These are phyloP conservation scores for Yamadazyma philogaea DNA, from an alignment of 805 yeast species.

Conservation along the genomic window DNA sequence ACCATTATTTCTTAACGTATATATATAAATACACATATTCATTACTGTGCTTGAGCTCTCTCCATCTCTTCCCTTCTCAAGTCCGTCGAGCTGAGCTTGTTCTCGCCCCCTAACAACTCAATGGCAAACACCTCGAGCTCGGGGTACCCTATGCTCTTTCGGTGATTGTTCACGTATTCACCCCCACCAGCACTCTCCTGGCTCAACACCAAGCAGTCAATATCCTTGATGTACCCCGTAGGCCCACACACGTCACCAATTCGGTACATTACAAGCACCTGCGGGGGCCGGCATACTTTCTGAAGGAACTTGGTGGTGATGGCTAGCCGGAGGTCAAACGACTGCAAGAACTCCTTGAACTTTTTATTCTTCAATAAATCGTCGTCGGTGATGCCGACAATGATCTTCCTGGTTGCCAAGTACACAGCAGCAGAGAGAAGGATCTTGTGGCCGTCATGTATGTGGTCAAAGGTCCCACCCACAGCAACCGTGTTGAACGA, in stretches of 20 bases:
- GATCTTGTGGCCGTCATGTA: conserved; percentile 94
- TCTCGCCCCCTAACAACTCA: conserved; percentile 60
- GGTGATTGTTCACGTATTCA: conserved; percentile 59
- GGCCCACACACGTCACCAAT: conserved; percentile 93
- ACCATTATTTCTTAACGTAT: not conserved
- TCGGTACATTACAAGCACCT: conserved; percentile 52
- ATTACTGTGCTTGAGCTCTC: not conserved
- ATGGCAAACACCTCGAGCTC: conserved; percentile 38
- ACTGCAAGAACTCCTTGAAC: conserved; percentile 60
- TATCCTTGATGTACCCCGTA: conserved; percentile 68
- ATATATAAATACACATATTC: not conserved
- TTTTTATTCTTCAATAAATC: conserved; percentile 72
- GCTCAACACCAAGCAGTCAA: conserved; percentile 79
- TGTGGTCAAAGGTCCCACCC: conserved; percentile 96
- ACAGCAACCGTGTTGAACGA: conserved; percentile 47
- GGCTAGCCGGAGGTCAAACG: conserved; percentile 49
- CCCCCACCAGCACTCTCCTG: conserved; percentile 80
- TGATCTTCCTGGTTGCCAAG: conserved; percentile 50
- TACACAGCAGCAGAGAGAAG: conserved; percentile 71
- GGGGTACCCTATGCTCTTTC: conserved; percentile 55
- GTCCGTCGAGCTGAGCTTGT: conserved; percentile 84
- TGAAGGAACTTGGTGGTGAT: conserved; percentile 49
- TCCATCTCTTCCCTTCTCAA: conserved; percentile 38
- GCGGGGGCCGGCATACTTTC: conserved; percentile 33
- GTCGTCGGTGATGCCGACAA: conserved; percentile 83